Percentiles rank a stretch among this genome's conserved stretches.
Conservation (phyloP, 1,284 basidiomycete genomes). For the Fomitopsis pinicola region DNA sequence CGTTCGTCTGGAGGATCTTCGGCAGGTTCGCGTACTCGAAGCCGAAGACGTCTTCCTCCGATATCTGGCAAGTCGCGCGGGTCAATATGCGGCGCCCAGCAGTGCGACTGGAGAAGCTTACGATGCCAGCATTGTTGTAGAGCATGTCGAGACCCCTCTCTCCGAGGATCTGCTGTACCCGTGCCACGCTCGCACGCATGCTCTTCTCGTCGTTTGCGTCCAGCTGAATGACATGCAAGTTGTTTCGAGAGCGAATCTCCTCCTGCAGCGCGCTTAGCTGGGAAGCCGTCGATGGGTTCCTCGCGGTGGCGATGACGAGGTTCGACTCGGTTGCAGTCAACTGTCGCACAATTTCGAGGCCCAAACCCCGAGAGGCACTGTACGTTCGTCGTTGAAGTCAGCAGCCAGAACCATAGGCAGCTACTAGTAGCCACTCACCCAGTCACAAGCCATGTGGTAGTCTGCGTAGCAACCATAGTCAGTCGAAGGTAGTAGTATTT, state of each 20-base stretch:
- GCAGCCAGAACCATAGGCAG: no score
- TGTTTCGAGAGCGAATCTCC: conserved; percentile 4
- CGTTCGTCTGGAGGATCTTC: conserved; percentile 25
- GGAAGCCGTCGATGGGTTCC: not conserved
- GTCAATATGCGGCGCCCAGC: no score
- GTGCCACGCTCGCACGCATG: conserved; percentile 17
- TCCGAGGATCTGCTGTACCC: conserved; percentile 20
- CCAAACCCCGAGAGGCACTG: not conserved
- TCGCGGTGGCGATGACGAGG: conserved; percentile 36
- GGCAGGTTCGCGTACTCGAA: conserved; percentile 16
- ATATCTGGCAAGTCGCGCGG: conserved; percentile 14
- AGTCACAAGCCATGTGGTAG: no score
- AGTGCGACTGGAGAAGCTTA: conserved; percentile 8
- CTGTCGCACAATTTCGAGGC: not conserved
- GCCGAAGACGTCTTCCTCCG: conserved; percentile 12
- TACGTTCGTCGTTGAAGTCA: no score
- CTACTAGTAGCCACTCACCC: no score
- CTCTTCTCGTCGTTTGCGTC: conserved; percentile 24
- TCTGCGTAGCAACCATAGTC: no score
- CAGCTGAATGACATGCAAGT: conserved; percentile 26
- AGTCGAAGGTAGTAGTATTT: no score
- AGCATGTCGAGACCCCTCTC: conserved; percentile 32
- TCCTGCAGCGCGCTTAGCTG: not conserved
- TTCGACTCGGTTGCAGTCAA: conserved; percentile 28
- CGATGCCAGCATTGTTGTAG: conserved; percentile 35